phyloP scores from a whole-genome alignment of 345 rosid species.

The Populus alba region DNA sequence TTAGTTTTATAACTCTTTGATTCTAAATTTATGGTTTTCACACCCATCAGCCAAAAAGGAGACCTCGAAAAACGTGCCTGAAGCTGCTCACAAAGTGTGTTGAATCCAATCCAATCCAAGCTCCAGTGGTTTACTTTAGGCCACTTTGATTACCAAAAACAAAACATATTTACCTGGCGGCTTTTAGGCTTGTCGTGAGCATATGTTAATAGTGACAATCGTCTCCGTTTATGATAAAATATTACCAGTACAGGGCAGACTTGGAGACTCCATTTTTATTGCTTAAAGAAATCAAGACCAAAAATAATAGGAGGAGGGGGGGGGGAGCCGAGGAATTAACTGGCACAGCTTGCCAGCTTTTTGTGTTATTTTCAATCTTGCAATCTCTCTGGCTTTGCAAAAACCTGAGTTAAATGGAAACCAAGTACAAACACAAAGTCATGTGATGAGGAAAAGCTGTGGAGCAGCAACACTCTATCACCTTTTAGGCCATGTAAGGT shows the following conservation, averaged over 20 bases:
- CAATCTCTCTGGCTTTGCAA: background rate
- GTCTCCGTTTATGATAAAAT: background rate
- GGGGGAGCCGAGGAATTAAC: background rate
- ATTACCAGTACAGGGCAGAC: background rate
- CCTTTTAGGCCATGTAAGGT: background rate
- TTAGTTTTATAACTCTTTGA: too few relatives aligned
- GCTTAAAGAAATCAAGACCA: background rate
- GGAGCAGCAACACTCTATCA: background rate
- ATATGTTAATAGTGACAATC: too few relatives aligned
- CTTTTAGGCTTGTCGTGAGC: too few relatives aligned
- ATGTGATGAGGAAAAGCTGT: background rate
- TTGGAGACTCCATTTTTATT: background rate
- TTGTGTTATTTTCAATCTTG: background rate
- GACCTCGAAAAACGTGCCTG: too few relatives aligned
- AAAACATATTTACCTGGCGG: too few relatives aligned
- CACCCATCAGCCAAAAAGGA: too few relatives aligned
- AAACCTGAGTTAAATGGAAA: background rate
- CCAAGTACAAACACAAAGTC: background rate
- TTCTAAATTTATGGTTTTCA: too few relatives aligned
- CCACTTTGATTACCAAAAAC: too few relatives aligned
- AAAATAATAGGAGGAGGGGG: background rate
- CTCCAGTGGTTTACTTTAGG: background rate
- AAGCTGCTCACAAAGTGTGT: too few relatives aligned
- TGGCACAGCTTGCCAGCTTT: background rate
- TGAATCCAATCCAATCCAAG: too few relatives aligned